These are phyloP conservation scores for Gremmenia infestans DNA, from an alignment of 2,329 filamentous ascomycete genomes.

Conservation along the genomic window DNA sequence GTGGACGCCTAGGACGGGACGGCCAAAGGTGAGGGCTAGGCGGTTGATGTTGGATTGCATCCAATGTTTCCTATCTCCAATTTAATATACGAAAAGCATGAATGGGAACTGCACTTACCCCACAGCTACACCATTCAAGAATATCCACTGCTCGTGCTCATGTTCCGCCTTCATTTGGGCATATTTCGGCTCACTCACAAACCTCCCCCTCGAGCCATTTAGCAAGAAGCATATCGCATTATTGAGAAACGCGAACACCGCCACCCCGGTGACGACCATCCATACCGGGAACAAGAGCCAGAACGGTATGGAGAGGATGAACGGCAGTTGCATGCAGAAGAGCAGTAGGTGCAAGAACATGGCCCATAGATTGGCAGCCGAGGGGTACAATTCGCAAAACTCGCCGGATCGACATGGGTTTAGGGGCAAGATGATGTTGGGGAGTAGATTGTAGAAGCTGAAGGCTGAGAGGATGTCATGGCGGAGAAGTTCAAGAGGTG, in stretches of 20 bases:
- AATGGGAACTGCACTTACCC: conserved; percentile 40
- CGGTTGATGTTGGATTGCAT: conserved; percentile 66
- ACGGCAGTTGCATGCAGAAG: conserved; percentile 51
- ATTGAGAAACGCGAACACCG: conserved; percentile 45
- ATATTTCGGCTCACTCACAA: conserved; percentile 49
- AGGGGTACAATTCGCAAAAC: conserved; percentile 61
- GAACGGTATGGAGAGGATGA: conserved; percentile 54
- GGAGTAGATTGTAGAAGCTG: conserved; percentile 37
- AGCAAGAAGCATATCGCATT: conserved; percentile 45
- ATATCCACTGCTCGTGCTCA: conserved; percentile 70
- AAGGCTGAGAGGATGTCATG: conserved; percentile 37
- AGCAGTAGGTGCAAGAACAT: conserved; percentile 56
- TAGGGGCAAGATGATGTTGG: conserved; percentile 57
- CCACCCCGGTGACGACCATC: conserved; percentile 37
- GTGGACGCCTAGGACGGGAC: conserved; percentile 67
- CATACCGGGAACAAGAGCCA: conserved; percentile 45
- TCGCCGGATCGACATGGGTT: conserved; percentile 45
- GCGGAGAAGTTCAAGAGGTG: conserved; percentile 34
- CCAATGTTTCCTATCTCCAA: conserved; percentile 50
- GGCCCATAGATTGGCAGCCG: conserved; percentile 49
- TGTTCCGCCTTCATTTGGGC: conserved; percentile 42
- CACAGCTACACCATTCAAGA: conserved; percentile 66
- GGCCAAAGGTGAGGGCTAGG: conserved; percentile 65
- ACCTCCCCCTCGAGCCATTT: conserved; percentile 47
- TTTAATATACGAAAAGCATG: no score